Evolutionary conservation across 2,329 filamentous ascomycete genomes (phyloP).

Genomic region (Emergomyces pasteurianus): DNA sequence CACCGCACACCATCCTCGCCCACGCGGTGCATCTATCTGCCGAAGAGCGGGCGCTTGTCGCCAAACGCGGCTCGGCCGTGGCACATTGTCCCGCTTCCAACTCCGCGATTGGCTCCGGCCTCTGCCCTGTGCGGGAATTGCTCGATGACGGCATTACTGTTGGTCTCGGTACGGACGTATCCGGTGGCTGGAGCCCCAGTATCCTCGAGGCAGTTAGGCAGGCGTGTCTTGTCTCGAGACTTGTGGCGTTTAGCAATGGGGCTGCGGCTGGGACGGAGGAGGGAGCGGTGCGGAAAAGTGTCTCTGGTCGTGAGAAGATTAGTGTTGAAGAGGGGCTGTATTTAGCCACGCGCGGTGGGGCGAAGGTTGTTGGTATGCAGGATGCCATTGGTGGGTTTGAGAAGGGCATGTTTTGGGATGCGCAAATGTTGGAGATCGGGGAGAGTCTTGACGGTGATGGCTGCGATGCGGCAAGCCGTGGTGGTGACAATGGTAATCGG

Average conservation of each 20-base stretch:
- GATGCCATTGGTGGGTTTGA: constrained; percentile 68
- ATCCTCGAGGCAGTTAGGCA: constrained; percentile 75
- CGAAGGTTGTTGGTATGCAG: constrained; percentile 63
- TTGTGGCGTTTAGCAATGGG: constrained; percentile 43
- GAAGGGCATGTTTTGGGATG: constrained; percentile 81
- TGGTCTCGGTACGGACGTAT: constrained; percentile 83
- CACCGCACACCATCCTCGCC: constrained; percentile 63
- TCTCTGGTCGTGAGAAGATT: constrained; percentile 40
- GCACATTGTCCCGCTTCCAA: constrained; percentile 85
- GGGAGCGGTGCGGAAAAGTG: neutral
- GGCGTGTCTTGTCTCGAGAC: constrained; percentile 65
- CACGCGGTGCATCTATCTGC: constrained; percentile 68
- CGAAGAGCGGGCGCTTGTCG: constrained; percentile 55
- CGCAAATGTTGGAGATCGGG: constrained; percentile 63
- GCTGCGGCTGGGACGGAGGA: constrained; percentile 14
- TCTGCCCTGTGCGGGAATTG: constrained; percentile 61
- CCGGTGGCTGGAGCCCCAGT: constrained; percentile 71
- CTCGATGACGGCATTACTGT: constrained; percentile 64
- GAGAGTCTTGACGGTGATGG: constrained; percentile 13
- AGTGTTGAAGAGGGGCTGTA: constrained; percentile 79
- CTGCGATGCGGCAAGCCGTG: constrained; percentile 25
- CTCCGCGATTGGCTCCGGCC: constrained; percentile 65
- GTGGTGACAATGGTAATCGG: constrained; percentile 31
- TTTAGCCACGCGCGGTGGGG: constrained; percentile 79
- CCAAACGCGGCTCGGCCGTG: constrained; percentile 50